These are phyloP conservation scores for Tricholoma flavovirens DNA, from an alignment of 768 basidiomycete genomes.

Conservation along the genomic window DNA sequence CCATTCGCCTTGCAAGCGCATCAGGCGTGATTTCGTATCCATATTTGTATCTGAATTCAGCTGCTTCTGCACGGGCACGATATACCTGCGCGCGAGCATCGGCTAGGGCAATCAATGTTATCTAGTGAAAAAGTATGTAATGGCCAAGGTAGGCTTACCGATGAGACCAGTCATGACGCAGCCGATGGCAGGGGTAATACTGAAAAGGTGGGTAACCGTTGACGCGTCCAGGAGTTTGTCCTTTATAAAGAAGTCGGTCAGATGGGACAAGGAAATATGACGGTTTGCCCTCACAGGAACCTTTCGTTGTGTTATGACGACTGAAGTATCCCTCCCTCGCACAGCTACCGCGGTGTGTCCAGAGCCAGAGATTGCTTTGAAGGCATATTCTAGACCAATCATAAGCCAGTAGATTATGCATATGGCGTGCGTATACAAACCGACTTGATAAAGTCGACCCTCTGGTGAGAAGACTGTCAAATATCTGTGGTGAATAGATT, in stretches of 20 bases:
- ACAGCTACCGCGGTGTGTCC: conserved; percentile 93
- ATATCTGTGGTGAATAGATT: conserved; percentile 46
- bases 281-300: conserved; percentile 67
- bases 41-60: conserved; percentile 91
- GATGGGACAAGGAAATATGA: neutral
- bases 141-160: conserved; percentile 43
- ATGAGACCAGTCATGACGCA: conserved; percentile 98
- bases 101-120: conserved; percentile 40
- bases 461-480: conserved; percentile 97
- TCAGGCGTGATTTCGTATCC: conserved; percentile 99
- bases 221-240: conserved; percentile 96
- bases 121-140: neutral
- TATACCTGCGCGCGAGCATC: conserved; percentile 88
- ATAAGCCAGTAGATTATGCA: conserved; percentile 8
- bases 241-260: conserved; percentile 33
- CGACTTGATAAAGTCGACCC: conserved; percentile 98
- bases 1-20: conserved; percentile 88
- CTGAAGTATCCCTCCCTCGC: conserved; percentile 89
- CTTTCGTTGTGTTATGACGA: conserved; percentile 98
- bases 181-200: conserved; percentile 93
- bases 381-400: conserved; percentile 79
- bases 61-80: conserved; percentile 85
- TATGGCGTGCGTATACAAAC: conserved; percentile 36
- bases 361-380: conserved; percentile 98
- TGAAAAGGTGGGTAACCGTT: conserved; percentile 92